phyloP scores from a whole-genome alignment of 345 rosid genomes.

The Brassica juncea region DNA sequence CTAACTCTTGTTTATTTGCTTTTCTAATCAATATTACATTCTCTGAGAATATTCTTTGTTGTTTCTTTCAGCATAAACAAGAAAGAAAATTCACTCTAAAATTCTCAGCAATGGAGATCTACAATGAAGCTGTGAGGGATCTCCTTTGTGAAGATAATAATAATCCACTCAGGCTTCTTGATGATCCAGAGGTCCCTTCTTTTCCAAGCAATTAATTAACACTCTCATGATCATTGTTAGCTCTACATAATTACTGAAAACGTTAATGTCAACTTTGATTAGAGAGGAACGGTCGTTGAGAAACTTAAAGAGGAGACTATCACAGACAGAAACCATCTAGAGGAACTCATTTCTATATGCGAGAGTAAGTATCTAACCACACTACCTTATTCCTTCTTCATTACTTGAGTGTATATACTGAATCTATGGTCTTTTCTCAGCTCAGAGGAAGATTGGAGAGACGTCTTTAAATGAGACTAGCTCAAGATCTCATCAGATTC shows the following conservation, averaged over 20 bases:
- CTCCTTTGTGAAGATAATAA: slow-evolving; percentile 64
- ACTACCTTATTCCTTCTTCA: not conserved
- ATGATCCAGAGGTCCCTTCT: slow-evolving; percentile 83
- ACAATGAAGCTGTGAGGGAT: slow-evolving; percentile 87
- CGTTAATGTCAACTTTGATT: slow-evolving; percentile 1
- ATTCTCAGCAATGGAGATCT: slow-evolving; percentile 92
- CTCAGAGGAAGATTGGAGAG: slow-evolving; percentile 88
- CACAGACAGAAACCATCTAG: slow-evolving; percentile 58
- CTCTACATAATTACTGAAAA: slow-evolving; percentile 3
- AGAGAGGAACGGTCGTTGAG: slow-evolving; percentile 94
- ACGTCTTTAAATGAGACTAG: slow-evolving; percentile 77
- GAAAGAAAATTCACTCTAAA: slow-evolving; percentile 68
- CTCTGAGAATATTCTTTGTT: slow-evolving; percentile 4
- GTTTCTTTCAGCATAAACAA: slow-evolving; percentile 51
- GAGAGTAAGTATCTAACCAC: slow-evolving; percentile 50
- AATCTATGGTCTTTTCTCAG: slow-evolving; percentile 43
- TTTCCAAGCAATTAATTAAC: not conserved
- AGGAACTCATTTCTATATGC: slow-evolving; percentile 70
- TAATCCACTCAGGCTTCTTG: slow-evolving; percentile 68
- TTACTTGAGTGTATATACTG: not conserved
- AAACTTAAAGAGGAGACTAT: slow-evolving; percentile 69
- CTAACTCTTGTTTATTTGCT: not conserved
- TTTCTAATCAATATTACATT: not conserved
- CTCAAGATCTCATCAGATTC: slow-evolving; percentile 92
- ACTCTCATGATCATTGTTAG: not conserved